Conservation (phyloP, 768 basidiomycete species). For the Dacryopinax primogenitus region DNA sequence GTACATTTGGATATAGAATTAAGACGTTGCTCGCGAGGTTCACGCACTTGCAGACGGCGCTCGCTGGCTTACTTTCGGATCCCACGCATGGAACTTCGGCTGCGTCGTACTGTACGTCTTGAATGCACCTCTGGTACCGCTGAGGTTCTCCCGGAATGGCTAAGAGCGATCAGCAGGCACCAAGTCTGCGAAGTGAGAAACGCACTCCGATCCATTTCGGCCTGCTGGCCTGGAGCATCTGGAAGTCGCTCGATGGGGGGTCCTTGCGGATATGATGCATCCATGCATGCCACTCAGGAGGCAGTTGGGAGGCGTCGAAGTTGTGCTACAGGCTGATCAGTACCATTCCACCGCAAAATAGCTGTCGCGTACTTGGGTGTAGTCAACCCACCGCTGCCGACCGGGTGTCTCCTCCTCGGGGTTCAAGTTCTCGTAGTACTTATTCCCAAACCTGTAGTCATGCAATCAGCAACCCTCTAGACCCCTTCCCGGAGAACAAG, state of each 20-base stretch:
- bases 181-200: constrained; percentile 14
- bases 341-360: not conserved
- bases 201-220: constrained; percentile 79
- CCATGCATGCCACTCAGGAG: constrained; percentile 97
- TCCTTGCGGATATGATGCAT: constrained; percentile 75
- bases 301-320: constrained; percentile 83
- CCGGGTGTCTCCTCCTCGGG: constrained; percentile 79
- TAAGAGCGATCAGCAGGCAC: constrained; percentile 23
- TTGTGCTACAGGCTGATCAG: constrained; percentile 43
- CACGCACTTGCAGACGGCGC: constrained; percentile 14
- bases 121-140: constrained; percentile 85
- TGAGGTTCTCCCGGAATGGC: constrained; percentile 81
- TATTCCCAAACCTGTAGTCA: constrained; percentile 71
- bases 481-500: not conserved
- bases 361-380: constrained; percentile 48
- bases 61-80: constrained; percentile 53
- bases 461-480: constrained; percentile 4
- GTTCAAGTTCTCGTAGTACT: constrained; percentile 86
- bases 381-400: constrained; percentile 95
- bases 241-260: constrained; percentile 57
- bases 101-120: constrained; percentile 74
- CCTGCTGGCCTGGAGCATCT: constrained; percentile 49
- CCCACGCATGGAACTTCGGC: constrained; percentile 75
- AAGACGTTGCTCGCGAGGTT: not conserved
- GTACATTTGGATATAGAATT: constrained; percentile 3